Evolutionary conservation across 2,329 filamentous ascomycete genomes (phyloP), one percentile per base, ranked within the genome.

Genomic region (Botryosphaeria dothidea): DNA sequence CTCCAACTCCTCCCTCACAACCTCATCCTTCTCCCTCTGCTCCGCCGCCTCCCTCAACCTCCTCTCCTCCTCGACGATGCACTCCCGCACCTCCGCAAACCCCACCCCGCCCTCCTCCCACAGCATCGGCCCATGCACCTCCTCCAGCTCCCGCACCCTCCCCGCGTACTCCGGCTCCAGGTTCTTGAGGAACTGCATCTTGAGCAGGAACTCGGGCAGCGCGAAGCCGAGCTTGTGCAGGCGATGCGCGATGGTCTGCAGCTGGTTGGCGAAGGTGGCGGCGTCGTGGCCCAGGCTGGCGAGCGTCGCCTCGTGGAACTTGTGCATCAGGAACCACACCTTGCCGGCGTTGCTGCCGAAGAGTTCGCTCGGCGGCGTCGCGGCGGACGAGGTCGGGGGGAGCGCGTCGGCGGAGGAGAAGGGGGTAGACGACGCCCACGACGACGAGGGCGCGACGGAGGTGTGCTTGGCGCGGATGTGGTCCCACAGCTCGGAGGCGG

Each of bases 401-500:
- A 58, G 38, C 13, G 25, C n/a, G 17, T 8, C 5, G 23, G 25
- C 9, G 34, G 51, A 25, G 2, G 15, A 31, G 6, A 31, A 27
- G 13, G 34, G n/a, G 9, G 21, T 13, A 11, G 51, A 38, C 3
- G 31, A 23, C 3, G 31, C 31, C 7, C 3, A 27, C 11, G 38
- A 29, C 8, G 38, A 15, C 13, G 23, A 3, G 11, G 29, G 31
- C 19, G 36, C 23, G 36, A 58, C 25, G 36, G 8, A 11, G 2
- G 54, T 58, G 54, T 58, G 54, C 17, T 27, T 43, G 11, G 38
- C 54, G 54, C 54, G 54, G 23, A 58, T 58, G 54, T 29, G 36
- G 17, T 43, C 54, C 54, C 54, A 58, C 23, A 58, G 54, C 13
- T 7, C 54, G 15, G 36, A 27, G 36, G 54, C 54, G 3, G 19